Conservation (phyloP, 495 filamentous ascomycete species). For the Penicillium manginii region DNA sequence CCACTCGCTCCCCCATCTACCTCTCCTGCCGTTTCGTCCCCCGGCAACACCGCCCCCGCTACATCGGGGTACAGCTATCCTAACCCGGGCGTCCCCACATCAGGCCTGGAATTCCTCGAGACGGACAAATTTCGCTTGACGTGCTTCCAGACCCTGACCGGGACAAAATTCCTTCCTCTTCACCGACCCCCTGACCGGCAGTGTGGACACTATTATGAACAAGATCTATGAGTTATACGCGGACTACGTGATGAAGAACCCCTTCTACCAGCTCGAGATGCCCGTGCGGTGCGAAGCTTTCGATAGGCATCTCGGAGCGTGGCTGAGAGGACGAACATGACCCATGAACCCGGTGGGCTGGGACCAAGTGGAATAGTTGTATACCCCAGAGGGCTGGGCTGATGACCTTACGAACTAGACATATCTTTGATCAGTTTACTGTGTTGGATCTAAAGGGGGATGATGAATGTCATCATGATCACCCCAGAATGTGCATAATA, state of each 20-base stretch:
- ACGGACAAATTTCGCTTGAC: constrained; percentile 88
- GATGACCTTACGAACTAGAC: constrained; percentile 36
- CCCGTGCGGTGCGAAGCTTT: constrained; percentile 93
- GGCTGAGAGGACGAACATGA: constrained; percentile 45
- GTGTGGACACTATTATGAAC: constrained; percentile 78
- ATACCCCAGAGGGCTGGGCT: constrained; percentile 17
- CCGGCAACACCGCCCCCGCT: constrained; percentile 27
- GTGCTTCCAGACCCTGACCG: constrained; percentile 92
- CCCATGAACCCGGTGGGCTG: not conserved
- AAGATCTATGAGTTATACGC: constrained; percentile 93
- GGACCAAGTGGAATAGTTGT: constrained; percentile 1
- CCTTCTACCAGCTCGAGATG: constrained; percentile 98
- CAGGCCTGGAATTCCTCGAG: constrained; percentile 89
- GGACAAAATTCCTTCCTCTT: constrained; percentile 96
- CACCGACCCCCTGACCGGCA: constrained; percentile 87
- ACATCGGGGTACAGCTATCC: constrained; percentile 40
- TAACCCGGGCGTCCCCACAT: constrained; percentile 52
- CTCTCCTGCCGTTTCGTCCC: constrained; percentile 33
- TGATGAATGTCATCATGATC: constrained; percentile 2
- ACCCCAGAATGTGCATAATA: constrained; percentile 26
- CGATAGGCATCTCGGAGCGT: constrained; percentile 74
- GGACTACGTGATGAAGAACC: constrained; percentile 99
- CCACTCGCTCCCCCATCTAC: constrained; percentile 35
- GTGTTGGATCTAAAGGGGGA: not conserved
- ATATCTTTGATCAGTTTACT: constrained; percentile 14